Evolutionary conservation across 768 basidiomycete species (phyloP), one percentile per base, ranked within the genome.

Genomic region (Pisolithus microcarpus): DNA sequence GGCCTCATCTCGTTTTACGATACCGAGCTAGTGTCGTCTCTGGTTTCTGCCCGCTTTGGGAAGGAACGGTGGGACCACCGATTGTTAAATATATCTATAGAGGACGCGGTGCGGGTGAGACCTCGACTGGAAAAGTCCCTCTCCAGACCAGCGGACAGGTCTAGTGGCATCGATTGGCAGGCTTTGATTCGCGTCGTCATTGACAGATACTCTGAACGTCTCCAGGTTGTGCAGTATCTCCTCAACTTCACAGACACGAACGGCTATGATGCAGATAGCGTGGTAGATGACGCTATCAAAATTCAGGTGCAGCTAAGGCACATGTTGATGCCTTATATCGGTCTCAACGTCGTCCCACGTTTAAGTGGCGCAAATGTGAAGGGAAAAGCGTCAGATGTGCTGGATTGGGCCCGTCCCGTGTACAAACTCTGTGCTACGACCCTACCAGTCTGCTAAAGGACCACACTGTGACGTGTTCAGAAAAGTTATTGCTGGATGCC

Each of bases 131-230:
- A 40, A 15, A 30, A 42, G 9, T 30, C 7, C 10, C 19, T 62
- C 38, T 24, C 23, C 19, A 18, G 44, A 36, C 43, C 55, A 16
- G 44, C 34, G 3, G 36, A 16, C 3, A 42, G 38, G 5, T 50
- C 52, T 1, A 75, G 68, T 46, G 67, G 66, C 0, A 50, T 76
- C 3, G 75, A 78, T 54, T 78, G 77, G 77, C 57, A 57, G 24
- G 63, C 65, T 3, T 59, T 75, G 34, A 55, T 68, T 11, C 63
- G 66, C 9, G 64, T 70, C 30, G 58, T 77, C n/a, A 61, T 66
- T 4, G 67, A 76, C 39, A 71, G 75, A 7, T 75, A 73, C 48
- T 65, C 65, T 4, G 68, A 66, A 16, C 61, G 77, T n/a, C 61
- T 79, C 11, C 72, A 75, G 48, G 52, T 70, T n/a, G 52, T 73